phyloP scores from a whole-genome alignment of 139 green algal genomes.

The Zygnema cylindricum region DNA sequence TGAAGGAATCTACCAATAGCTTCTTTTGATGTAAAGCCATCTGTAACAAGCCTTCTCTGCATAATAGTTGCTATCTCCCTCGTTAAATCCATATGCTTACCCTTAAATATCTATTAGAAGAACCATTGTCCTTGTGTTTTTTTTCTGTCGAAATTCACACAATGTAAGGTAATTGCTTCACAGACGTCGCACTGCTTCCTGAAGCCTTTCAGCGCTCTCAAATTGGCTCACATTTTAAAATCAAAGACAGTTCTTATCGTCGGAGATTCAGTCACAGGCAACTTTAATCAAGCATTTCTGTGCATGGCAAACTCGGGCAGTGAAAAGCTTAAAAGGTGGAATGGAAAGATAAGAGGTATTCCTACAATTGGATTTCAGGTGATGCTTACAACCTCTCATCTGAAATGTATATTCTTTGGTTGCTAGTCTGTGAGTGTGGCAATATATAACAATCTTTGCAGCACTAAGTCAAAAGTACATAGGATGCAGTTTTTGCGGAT shows the following conservation, averaged over 20 bases:
- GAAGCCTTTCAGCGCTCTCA: background rate
- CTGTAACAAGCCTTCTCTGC: too few relatives aligned
- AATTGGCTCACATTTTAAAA: background rate
- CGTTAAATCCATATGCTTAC: too few relatives aligned
- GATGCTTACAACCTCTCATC: background rate
- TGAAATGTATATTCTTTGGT: too few relatives aligned
- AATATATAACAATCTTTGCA: too few relatives aligned
- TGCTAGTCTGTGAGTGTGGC: too few relatives aligned
- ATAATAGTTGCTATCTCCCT: too few relatives aligned
- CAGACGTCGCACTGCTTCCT: background rate
- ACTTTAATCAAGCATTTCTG: background rate
- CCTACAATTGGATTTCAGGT: background rate
- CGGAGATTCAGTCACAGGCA: background rate
- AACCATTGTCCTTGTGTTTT: background rate
- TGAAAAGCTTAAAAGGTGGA: background rate
- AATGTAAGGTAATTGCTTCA: background rate
- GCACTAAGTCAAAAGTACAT: too few relatives aligned
- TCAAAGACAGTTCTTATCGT: background rate
- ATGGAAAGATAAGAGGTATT: background rate
- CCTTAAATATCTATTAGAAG: too few relatives aligned
- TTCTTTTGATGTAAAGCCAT: too few relatives aligned
- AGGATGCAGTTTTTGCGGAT: too few relatives aligned
- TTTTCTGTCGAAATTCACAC: background rate
- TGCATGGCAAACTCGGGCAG: conserved; percentile 13
- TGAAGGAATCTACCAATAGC: too few relatives aligned